A percentile compares a stretch with the other conserved stretches of the same genome.
phyloP scores from a whole-genome alignment of 768 basidiomycete genomes.

The Phanerodontia chrysosporium region DNA sequence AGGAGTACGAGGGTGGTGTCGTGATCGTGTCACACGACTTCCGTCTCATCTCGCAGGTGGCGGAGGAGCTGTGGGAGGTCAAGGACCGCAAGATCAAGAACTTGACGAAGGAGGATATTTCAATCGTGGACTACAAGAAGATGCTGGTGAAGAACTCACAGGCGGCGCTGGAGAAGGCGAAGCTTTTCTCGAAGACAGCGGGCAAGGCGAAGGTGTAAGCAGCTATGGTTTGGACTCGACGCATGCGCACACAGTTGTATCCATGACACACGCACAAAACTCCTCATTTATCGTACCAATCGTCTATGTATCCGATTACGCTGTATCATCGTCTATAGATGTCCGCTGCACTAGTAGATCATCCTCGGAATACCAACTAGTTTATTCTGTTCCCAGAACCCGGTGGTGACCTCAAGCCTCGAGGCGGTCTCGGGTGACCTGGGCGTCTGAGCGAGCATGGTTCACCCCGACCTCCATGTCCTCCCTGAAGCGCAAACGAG shows the following conservation, averaged over 20 bases:
- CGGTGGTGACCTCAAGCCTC: background rate
- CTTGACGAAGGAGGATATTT: slow-evolving; percentile 86
- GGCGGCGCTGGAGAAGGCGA: slow-evolving; percentile 88
- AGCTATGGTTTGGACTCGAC: background rate
- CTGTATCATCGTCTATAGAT: slow-evolving; percentile 3
- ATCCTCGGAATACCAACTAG: background rate
- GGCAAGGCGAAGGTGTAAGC: slow-evolving; percentile 62
- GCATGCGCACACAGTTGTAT: background rate
- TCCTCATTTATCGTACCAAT: background rate
- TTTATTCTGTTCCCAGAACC: no score
- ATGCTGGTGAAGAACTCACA: slow-evolving; percentile 73
- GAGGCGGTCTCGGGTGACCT: no score
- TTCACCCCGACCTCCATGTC: background rate
- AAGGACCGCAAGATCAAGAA: slow-evolving; percentile 91
- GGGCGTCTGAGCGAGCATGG: no score
- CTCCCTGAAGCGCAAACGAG: background rate
- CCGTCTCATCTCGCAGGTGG: slow-evolving; percentile 97
- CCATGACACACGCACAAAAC: background rate
- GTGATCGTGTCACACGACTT: slow-evolving; percentile 99
- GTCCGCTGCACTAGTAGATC: background rate
- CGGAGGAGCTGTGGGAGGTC: slow-evolving; percentile 99
- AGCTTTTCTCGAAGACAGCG: slow-evolving; percentile 84
- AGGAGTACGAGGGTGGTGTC: slow-evolving; percentile 95
- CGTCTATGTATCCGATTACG: background rate
- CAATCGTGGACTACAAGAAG: slow-evolving; percentile 92